Base-by-base conservation (phyloP, 1,139 yeast genomes). In the Suhomyces atakaporum region DNA sequence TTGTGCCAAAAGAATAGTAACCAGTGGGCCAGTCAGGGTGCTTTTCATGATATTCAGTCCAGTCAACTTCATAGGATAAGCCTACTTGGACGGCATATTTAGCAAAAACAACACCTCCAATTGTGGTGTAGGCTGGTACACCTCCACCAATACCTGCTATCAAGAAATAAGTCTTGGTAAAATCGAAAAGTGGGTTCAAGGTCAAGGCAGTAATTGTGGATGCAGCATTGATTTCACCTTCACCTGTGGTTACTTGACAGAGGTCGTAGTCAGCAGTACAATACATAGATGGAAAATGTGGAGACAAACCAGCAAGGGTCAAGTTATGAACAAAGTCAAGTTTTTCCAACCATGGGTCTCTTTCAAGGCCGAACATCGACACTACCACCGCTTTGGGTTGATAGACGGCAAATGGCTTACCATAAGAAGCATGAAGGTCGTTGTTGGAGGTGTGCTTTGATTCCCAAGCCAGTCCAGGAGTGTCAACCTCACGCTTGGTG, bases 111-210 rank as follows among this genome's bases (percentile, higher is more conserved):
- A 75, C 85, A 16, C 81, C 72, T 24, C 85, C 86, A 43, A 66
- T 43, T 25, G 74, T 66, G 24, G 70, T 64, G 42, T 58, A 54
- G 13, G 56, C 43, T 15, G 86, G 86, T 43, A 75, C 75, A 43
- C 81, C 79, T 41, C 86, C 86, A 14, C 80, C 85, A 52, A 80
- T 81, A 52, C 87, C 87, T 26, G 82, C 81, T 44, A 79, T 63
- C 48, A 80, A 51, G 66, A 78, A 80, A 60, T 79, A 80, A 25
- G 85, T 78, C 49, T 73, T 69, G 24, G 79, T 54, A 35, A 80
- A 69, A 52, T 81, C 83, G 46, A 81, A 79, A 42, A 67, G 52
- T 26, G 84, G 80, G 38, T 69, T 67, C 55, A 77, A 63, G 9
- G 75, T 55, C 45, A 81, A 60, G 3, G 86, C 80, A 35, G 77